A percentile compares a stretch with the other conserved stretches of the same genome.
These are phyloP conservation scores for Populus tomentosa DNA, from an alignment of 441 rosid genomes.

Conservation along the genomic window DNA sequence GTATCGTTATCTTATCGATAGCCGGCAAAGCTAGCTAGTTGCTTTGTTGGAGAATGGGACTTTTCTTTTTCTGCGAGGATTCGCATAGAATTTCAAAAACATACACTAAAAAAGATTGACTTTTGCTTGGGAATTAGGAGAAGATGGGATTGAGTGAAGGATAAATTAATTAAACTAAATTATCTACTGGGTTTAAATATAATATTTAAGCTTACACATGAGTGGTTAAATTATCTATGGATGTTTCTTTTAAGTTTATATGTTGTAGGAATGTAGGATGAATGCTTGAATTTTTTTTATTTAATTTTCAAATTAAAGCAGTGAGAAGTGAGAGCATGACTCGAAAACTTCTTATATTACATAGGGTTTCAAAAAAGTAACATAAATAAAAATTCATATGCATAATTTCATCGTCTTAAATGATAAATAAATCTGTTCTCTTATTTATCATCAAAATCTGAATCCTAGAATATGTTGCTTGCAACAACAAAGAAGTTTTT, in stretches of 20 bases:
- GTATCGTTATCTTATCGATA: background rate
- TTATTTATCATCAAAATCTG: too few relatives aligned
- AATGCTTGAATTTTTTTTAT: background rate
- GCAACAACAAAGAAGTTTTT: too few relatives aligned
- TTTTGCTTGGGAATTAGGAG: constrained; percentile 20
- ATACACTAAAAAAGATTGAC: constrained; percentile 6
- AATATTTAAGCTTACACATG: background rate
- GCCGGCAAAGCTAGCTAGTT: background rate
- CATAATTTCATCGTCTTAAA: too few relatives aligned
- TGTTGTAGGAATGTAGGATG: background rate
- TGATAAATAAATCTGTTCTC: too few relatives aligned
- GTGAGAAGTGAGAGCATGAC: background rate
- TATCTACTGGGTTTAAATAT: background rate
- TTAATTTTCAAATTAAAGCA: background rate
- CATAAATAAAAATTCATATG: too few relatives aligned
- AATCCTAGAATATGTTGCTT: too few relatives aligned
- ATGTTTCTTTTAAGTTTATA: background rate
- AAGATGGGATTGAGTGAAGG: background rate
- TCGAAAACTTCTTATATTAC: background rate
- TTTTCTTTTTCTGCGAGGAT: constrained; percentile 10
- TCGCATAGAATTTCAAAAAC: constrained; percentile 8
- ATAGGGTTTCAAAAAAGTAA: background rate
- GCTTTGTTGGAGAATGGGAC: constrained; percentile 6
- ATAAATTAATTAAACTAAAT: constrained; percentile 3
- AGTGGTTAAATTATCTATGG: background rate